Conservation (phyloP, 768 basidiomycete species). For the Pleurotus salmoneostramineus region DNA sequence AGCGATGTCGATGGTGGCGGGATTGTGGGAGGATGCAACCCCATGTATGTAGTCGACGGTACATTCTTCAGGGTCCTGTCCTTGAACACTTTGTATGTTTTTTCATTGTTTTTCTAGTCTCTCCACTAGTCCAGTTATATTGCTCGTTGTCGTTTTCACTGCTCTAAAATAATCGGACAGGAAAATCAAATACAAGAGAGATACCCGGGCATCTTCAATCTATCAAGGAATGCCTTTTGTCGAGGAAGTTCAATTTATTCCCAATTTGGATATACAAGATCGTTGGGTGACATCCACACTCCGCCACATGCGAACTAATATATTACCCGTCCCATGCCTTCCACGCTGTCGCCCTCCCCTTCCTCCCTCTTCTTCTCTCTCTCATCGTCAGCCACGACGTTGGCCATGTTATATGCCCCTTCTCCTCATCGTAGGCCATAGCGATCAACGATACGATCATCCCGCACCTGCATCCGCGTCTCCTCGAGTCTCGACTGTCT, state of each 20-base stretch:
- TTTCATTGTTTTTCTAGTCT: too few relatives aligned
- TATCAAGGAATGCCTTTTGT: not conserved
- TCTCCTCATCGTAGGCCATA: too few relatives aligned
- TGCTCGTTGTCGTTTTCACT: too few relatives aligned
- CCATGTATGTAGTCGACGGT: not conserved
- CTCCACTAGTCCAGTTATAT: too few relatives aligned
- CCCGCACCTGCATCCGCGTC: not conserved
- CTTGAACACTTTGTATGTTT: not conserved
- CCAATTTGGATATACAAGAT: not conserved
- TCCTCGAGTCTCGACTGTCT: too few relatives aligned
- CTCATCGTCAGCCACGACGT: too few relatives aligned
- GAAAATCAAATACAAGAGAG: too few relatives aligned
- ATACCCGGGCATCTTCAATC: not conserved
- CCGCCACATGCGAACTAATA: not conserved
- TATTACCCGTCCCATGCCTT: not conserved
- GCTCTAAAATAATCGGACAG: too few relatives aligned
- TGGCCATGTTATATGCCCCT: too few relatives aligned
- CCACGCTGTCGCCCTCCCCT: not conserved
- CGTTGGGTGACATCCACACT: not conserved
- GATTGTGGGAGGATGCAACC: not conserved
- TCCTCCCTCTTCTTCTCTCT: not conserved
- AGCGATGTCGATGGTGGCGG: too few relatives aligned
- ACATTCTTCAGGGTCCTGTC: not conserved
- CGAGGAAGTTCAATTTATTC: not conserved
- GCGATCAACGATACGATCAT: not conserved